Conservation (phyloP, 805 yeast genomes). For the Sugiyamaella smithiae region DNA sequence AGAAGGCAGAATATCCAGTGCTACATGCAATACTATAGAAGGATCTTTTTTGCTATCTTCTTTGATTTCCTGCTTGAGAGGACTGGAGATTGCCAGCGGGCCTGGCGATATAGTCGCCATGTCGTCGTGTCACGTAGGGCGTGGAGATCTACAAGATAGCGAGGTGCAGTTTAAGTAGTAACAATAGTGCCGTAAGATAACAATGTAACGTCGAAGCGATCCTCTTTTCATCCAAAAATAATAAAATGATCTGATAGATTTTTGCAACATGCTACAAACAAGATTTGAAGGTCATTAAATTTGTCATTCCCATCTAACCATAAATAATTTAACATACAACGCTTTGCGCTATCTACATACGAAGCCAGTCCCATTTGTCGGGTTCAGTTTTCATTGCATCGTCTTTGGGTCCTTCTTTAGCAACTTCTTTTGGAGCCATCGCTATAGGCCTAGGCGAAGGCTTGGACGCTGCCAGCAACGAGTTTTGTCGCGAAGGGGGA, state of each 20-base stretch:
- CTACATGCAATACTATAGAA: conserved; percentile 18
- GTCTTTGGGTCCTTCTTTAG: conserved; percentile 9
- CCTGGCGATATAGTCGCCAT: conserved; percentile 4
- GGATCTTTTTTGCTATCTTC: conserved; percentile 10
- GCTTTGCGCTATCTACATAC: conserved; percentile 8
- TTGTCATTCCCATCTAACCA: not conserved
- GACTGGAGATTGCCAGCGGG: conserved; percentile 3
- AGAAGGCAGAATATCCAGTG: conserved; percentile 14
- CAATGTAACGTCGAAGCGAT: no score
- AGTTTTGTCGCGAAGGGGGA: conserved; percentile 17
- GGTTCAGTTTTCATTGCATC: conserved; percentile 7
- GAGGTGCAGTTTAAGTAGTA: no score
- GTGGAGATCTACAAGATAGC: not conserved
- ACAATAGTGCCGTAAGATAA: no score
- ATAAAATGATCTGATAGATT: no score
- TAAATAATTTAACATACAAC: conserved; percentile 1
- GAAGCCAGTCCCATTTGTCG: conserved; percentile 31
- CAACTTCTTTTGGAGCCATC: not conserved
- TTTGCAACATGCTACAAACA: no score
- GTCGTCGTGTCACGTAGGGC: not conserved
- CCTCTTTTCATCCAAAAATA: no score
- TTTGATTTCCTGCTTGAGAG: conserved; percentile 6
- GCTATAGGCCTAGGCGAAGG: not conserved
- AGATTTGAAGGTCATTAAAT: not conserved
- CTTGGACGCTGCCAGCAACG: not conserved